Conservation (phyloP, 2,329 filamentous ascomycete genomes). For the Chaetomium sp. region DNA sequence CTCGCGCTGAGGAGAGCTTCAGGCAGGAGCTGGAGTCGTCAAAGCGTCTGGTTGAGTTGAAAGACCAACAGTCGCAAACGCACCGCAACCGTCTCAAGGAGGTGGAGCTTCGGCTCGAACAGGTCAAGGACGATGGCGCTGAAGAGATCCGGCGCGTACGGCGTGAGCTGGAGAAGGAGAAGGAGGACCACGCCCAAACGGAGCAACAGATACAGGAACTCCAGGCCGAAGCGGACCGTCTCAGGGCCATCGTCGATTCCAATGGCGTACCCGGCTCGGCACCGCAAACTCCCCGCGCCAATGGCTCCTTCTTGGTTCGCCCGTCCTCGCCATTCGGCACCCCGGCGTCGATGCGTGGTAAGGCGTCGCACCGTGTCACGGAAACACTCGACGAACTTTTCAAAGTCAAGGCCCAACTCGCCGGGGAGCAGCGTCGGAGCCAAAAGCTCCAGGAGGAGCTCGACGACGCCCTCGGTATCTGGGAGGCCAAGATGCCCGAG, state of each 20-base stretch:
- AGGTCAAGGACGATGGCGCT: conserved; percentile 67
- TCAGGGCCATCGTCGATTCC: conserved; percentile 52
- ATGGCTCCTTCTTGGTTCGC: conserved; percentile 56
- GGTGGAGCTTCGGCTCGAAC: conserved; percentile 63
- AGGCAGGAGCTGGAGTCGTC: conserved; percentile 82
- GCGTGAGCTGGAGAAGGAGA: conserved; percentile 59
- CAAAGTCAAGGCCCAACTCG: conserved; percentile 71
- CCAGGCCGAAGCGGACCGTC: conserved; percentile 56
- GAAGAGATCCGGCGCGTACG: conserved; percentile 59
- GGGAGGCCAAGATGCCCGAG: conserved; percentile 86
- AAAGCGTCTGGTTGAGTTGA: conserved; percentile 78
- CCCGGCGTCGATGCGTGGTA: conserved; percentile 59
- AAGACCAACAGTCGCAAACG: conserved; percentile 73
- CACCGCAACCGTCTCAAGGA: conserved; percentile 71
- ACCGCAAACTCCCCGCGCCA: conserved; percentile 63
- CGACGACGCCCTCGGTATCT: conserved; percentile 80
- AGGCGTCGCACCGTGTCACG: conserved; percentile 59
- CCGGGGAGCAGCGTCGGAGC: conserved; percentile 71
- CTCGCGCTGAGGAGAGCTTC: conserved; percentile 82
- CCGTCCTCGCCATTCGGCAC: conserved; percentile 65
- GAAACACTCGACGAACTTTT: conserved; percentile 67
- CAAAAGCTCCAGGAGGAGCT: conserved; percentile 75
- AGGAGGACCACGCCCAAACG: conserved; percentile 49
- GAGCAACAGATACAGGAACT: conserved; percentile 54
- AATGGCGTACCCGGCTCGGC: conserved; percentile 48